phyloP scores from a whole-genome alignment of 1,284 basidiomycete species.

The Irpex lacteus region DNA sequence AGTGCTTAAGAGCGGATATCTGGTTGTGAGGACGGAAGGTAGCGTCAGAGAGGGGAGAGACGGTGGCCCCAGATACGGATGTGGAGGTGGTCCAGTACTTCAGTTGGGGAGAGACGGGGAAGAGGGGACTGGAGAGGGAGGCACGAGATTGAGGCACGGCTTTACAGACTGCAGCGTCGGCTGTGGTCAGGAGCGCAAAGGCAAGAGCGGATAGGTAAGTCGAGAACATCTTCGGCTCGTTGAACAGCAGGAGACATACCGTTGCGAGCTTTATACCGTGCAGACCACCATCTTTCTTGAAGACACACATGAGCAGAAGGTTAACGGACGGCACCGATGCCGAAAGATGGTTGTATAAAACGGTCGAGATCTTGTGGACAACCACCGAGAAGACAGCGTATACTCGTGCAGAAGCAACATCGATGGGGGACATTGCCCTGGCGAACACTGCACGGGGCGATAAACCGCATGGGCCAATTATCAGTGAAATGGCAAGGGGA shows the following conservation, averaged over 20 bases:
- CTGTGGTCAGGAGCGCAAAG: neutral
- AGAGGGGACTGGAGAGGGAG: slow-evolving; percentile 28
- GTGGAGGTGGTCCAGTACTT: slow-evolving; percentile 42
- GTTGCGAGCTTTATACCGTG: neutral
- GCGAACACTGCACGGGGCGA: neutral
- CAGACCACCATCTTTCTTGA: neutral
- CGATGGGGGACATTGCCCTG: neutral
- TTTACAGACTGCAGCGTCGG: neutral
- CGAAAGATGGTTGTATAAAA: neutral
- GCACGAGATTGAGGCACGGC: neutral
- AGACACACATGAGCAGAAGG: neutral
- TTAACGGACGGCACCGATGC: neutral
- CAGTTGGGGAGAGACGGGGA: slow-evolving; percentile 36
- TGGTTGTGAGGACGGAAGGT: slow-evolving; percentile 28
- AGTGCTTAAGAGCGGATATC: slow-evolving; percentile 33
- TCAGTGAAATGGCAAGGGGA: neutral
- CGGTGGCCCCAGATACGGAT: slow-evolving; percentile 24
- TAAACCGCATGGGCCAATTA: neutral
- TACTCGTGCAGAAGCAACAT: neutral
- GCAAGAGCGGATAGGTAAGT: neutral
- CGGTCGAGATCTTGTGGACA: neutral
- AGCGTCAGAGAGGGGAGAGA: slow-evolving; percentile 34
- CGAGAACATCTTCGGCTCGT: neutral
- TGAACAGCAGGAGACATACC: neutral
- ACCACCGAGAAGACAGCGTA: neutral